A percentile compares a stretch with the other conserved stretches of the same genome.
phyloP scores from a whole-genome alignment of 2,329 filamentous ascomycete genomes.

The Aspergillus sp. region DNA sequence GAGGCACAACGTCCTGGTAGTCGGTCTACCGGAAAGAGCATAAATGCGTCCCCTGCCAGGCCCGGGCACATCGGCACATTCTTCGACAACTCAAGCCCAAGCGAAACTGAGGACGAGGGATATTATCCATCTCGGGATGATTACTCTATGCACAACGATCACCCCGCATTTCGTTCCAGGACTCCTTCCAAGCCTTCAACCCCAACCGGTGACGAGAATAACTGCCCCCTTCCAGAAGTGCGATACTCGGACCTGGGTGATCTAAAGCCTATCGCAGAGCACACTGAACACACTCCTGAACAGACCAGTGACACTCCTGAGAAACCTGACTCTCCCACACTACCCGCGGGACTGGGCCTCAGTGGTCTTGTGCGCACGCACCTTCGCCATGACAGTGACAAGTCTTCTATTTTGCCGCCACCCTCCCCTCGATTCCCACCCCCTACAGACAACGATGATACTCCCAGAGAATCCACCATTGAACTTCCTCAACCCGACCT shows the following conservation, averaged over 20 bases:
- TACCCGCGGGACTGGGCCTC: constrained; percentile 64
- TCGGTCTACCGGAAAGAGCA: constrained; percentile 25
- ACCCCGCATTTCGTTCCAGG: constrained; percentile 37
- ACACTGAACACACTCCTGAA: constrained; percentile 15
- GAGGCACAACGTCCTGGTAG: constrained; percentile 27
- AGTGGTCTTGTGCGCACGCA: constrained; percentile 83
- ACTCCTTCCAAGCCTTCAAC: constrained; percentile 32
- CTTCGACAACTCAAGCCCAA: constrained; percentile 36
- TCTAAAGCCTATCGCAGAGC: constrained; percentile 42
- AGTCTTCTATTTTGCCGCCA: constrained; percentile 73
- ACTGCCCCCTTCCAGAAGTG: constrained; percentile 34
- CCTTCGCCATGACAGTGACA: constrained; percentile 75
- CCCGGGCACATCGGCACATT: constrained; percentile 29
- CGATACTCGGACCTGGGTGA: constrained; percentile 40
- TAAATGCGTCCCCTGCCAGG: constrained; percentile 30
- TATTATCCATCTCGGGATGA: constrained; percentile 27
- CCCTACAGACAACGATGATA: constrained; percentile 28
- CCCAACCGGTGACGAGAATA: constrained; percentile 25
- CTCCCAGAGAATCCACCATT: not conserved
- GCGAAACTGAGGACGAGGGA: constrained; percentile 40
- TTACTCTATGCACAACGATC: constrained; percentile 33
- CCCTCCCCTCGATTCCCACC: constrained; percentile 40
- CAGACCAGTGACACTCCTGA: constrained; percentile 20
- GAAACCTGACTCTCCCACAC: constrained; percentile 70
- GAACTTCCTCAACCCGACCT: not conserved